Conservation (phyloP, 1,139 yeast genomes). For the Geotrichum carabidarum region DNA sequence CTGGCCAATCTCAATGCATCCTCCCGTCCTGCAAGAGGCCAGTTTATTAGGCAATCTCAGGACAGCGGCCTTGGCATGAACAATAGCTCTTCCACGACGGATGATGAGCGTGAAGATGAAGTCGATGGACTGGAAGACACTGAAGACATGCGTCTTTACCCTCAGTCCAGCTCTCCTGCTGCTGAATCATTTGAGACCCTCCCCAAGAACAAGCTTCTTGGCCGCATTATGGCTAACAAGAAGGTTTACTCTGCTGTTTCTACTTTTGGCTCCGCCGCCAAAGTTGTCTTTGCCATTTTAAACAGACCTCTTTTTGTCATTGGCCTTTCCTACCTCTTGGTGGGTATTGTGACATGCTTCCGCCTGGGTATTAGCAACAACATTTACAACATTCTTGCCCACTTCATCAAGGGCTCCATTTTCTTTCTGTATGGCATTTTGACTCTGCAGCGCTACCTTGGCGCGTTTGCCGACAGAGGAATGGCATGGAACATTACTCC, state of each 20-base stretch:
- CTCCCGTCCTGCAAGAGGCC: constrained; percentile 7
- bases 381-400: constrained; percentile 83
- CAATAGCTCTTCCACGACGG: constrained; percentile 13
- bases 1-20: constrained; percentile 25
- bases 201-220: constrained; percentile 24
- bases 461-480: constrained; percentile 67
- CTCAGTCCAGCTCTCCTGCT: not conserved
- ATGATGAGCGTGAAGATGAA: constrained; percentile 15
- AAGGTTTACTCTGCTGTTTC: constrained; percentile 35
- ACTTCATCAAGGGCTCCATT: constrained; percentile 95
- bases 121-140: not conserved
- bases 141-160: constrained; percentile 1
- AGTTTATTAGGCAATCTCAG: constrained; percentile 23
- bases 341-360: constrained; percentile 70
- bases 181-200: constrained; percentile 9
- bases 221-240: constrained; percentile 29
- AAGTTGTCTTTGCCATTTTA: constrained; percentile 47
- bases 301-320: constrained; percentile 65
- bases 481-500: constrained; percentile 83
- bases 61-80: constrained; percentile 28
- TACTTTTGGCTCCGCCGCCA: constrained; percentile 39
- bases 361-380: constrained; percentile 59
- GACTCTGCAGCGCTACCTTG: constrained; percentile 78
- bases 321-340: constrained; percentile 55
- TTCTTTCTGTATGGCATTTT: constrained; percentile 71